Evolutionary conservation across 2,329 filamentous ascomycete genomes (phyloP).

Genomic region (Byssoonygena ceratinophila): DNA sequence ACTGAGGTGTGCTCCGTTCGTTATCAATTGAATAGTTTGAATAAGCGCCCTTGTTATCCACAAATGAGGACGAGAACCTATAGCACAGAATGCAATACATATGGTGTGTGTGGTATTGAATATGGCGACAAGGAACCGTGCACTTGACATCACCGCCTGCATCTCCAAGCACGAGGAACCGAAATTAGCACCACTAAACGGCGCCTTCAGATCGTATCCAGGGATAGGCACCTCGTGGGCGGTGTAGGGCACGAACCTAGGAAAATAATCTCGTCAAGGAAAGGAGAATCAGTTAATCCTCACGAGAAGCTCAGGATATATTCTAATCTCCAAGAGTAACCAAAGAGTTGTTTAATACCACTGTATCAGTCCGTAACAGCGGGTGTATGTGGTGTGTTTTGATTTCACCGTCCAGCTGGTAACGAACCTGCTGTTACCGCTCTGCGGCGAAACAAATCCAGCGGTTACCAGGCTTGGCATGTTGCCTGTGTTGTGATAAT

Average conservation of each 20-base stretch:
- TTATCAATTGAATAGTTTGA: too few species aligned
- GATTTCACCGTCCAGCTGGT: not conserved
- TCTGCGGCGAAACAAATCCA: not conserved
- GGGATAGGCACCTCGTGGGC: conserved; percentile 6
- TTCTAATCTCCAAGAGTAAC: not conserved
- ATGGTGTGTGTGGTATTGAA: not conserved
- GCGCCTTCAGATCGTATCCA: conserved; percentile 5
- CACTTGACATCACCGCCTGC: conserved; percentile 3
- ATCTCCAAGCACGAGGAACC: not conserved
- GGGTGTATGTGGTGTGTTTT: not conserved
- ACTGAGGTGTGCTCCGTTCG: not conserved
- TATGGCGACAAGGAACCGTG: not conserved
- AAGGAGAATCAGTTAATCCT: too few species aligned
- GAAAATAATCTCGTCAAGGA: not conserved
- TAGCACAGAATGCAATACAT: not conserved
- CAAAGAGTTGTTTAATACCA: not conserved
- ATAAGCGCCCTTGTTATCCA: too few species aligned
- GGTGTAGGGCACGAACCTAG: conserved; percentile 1
- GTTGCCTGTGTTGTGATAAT: not conserved
- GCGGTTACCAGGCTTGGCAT: not conserved
- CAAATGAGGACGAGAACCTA: too few species aligned
- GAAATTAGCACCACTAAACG: conserved; percentile 8
- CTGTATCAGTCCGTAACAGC: too few species aligned
- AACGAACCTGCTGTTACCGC: not conserved
- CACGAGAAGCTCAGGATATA: not conserved